These are phyloP conservation scores for Aegilops speltoides DNA, from an alignment of 176 grass and related monocot genomes.

Conservation along the genomic window DNA sequence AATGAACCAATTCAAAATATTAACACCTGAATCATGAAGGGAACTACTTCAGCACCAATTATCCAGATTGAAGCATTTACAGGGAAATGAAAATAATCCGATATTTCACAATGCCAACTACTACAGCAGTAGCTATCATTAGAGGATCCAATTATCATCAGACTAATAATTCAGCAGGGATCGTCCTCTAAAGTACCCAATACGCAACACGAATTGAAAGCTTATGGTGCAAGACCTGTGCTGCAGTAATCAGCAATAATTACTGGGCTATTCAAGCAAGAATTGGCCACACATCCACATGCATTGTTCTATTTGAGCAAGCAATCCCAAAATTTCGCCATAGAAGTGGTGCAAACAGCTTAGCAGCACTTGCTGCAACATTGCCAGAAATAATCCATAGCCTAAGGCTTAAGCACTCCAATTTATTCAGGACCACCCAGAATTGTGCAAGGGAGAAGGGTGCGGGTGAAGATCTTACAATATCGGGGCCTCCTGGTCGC, in stretches of 20 bases:
- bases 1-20: neutral
- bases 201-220: neutral
- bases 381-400: neutral
- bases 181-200: neutral
- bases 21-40: neutral
- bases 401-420: neutral
- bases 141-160: neutral
- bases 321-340: neutral
- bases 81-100: neutral
- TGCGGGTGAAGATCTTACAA: constrained; percentile 11
- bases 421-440: neutral
- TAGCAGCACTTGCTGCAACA: neutral
- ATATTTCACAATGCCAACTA: neutral
- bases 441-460: neutral
- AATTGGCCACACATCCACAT: neutral
- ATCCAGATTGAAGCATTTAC: neutral
- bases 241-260: neutral
- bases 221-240: neutral
- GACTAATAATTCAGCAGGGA: neutral
- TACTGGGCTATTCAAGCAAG: neutral
- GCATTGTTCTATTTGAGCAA: neutral
- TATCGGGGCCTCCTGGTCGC: neutral
- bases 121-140: neutral
- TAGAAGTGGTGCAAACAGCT: neutral
- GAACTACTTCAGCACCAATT: neutral